Evolutionary conservation across 148 eudicot genomes (phyloP), one percentile per base, ranked within the genome.

Genomic region (Linanthus parryae): DNA sequence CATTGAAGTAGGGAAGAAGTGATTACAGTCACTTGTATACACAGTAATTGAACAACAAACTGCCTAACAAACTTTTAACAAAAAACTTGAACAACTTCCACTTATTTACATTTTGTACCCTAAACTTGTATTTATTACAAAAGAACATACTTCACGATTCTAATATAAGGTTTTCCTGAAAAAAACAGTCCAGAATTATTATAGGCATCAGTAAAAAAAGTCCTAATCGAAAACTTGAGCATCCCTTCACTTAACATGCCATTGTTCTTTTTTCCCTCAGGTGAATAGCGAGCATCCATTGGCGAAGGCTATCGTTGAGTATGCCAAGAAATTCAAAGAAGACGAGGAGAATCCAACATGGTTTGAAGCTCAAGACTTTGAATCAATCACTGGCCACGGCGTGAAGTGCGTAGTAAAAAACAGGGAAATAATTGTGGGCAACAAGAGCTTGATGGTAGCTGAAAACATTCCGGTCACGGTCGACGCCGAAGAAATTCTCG

Each of bases 271-370:
- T 24, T 39, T 44, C 18, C 59, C 7, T 10, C 68, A 91, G 98
- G 80, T 73, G 29, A 84, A 92, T 43, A 92, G 99, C 34, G 99
- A 92, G 62, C 99, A 92, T 61, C 99, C 99, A 17, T 63, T 92
- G 62, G 99, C 82, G 42, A 92, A 92, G 53, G 95, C 99, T 4
- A 67, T 92, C 3, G 81, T 84, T 28, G 99, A 82, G 62, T 82
- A 88, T 46, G 95, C 85, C 54, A 82, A 80, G 67, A 88, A 81
- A 54, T 76, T 84, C 26, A 69, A 59, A 74, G 85, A 65, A 56
- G 85, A 75, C 14, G 82, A 69, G 61, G 83, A 61, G 48, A 73
- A 58, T 35, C 68, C 54, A 35, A 36, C 48, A 1, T 80, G 82
- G 91, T 73, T 77, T 35, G 95, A 92, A 72, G 95, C 85, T 46